Evolutionary conservation across 2,329 filamentous ascomycete species (phyloP), one percentile per base, ranked within the genome.

Genomic region (Diatrype stigma): DNA sequence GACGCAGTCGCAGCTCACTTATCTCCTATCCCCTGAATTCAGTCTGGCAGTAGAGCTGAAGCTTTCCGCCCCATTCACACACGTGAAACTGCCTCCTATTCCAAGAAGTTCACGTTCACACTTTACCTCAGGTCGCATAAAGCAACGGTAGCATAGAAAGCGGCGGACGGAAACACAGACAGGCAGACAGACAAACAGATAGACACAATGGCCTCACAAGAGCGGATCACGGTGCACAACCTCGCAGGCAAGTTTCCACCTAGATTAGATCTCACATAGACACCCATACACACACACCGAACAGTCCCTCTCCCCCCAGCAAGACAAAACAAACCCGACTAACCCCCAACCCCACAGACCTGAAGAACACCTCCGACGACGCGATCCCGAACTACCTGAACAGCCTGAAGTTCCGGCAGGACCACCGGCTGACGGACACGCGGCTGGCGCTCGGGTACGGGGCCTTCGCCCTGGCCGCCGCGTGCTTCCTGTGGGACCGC

Each of bases 331-430:
- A 47, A 42, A n/a, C n/a, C n/a, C n/a, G n/a, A n/a, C 53, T 46
- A 50, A 26, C 21, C 51, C 21, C 51, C 48, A 22, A 38, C 32
- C 51, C 30, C 21, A 21, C 67, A 96, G 94, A 97, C 69, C 86
- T 99, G 57, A 97, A 97, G 73, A 96, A 94, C 75, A 95, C 92
- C 37, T 90, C 89, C 59, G 94, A 99, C 74, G 94, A 99, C 73
- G 90, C 92, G 51, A 86, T 99, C 53, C 85, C 89, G 52, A 91
- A 94, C 73, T 97, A 97, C 76, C 85, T 99, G 56, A 93, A 90
- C 72, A 89, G 85, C 30, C 84, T 97, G 68, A 85, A 79, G 59
- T 96, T 96, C 77, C 81, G 75, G 56, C 91, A 96, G 72, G 85
- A 88, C 57, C 87, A 97, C 73, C 79, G 73, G 51, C 84, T 94